Evolutionary conservation across 768 basidiomycete species (phyloP).

Genomic region (Mycena kentingensis): DNA sequence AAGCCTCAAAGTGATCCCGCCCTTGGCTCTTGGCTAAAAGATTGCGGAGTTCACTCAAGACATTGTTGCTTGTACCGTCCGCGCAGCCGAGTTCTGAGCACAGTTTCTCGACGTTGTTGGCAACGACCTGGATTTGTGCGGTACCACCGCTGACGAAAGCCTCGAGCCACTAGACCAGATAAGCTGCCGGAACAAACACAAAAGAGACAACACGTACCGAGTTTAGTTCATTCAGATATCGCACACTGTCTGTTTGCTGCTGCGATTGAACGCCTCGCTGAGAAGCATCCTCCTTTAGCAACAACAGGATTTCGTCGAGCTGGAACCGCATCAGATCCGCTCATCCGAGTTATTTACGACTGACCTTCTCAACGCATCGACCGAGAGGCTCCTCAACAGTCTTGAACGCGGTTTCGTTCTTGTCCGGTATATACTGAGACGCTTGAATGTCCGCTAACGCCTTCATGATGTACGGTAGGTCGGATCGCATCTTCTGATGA

Average conservation of each 20-base stretch:
- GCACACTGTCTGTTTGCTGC: constrained; percentile 72
- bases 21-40: constrained; percentile 35
- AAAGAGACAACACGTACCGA: constrained; percentile 41
- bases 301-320: constrained; percentile 47
- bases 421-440: constrained; percentile 18
- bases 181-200: not conserved
- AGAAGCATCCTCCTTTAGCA: constrained; percentile 50
- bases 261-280: constrained; percentile 53
- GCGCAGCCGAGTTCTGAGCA: constrained; percentile 52
- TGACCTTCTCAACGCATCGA: constrained; percentile 13
- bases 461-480: constrained; percentile 39
- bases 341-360: not conserved
- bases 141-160: constrained; percentile 78
- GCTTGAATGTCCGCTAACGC: constrained; percentile 35
- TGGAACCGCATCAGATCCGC: constrained; percentile 18
- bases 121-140: constrained; percentile 65
- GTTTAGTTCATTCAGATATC: constrained; percentile 80
- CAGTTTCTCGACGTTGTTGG: constrained; percentile 60
- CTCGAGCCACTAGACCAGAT: constrained; percentile 71
- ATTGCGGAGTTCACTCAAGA: constrained; percentile 41
- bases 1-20: constrained; percentile 38
- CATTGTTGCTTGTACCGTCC: constrained; percentile 18
- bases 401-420: constrained; percentile 8
- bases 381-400: constrained; percentile 22
- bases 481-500: constrained; percentile 38